Conservation (phyloP, 129 eudicot genomes). For the Flaveria sonorensis region DNA sequence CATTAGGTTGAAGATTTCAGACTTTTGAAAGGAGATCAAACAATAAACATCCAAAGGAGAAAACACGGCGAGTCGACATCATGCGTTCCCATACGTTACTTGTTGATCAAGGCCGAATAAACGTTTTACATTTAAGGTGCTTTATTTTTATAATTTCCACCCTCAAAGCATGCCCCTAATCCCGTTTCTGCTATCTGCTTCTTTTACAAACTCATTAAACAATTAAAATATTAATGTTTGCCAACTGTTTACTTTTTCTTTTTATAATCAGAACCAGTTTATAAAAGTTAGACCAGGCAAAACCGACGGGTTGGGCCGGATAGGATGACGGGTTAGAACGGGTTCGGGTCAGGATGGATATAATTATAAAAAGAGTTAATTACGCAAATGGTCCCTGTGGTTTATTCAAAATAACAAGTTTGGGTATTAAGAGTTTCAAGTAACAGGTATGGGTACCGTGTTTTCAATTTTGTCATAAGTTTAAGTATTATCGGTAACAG, state of each 20-base stretch:
- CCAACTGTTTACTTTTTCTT: not conserved
- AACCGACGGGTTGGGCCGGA: too few species aligned
- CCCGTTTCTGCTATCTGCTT: constrained; percentile 2
- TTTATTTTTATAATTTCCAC: not conserved
- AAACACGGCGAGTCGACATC: constrained; percentile 27
- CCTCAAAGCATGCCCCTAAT: constrained; percentile 23
- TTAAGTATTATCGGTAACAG: too few species aligned
- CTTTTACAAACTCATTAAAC: not conserved
- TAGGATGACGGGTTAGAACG: too few species aligned
- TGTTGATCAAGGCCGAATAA: not conserved
- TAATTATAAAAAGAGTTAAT: too few species aligned
- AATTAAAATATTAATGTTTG: not conserved
- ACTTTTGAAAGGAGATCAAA: not conserved
- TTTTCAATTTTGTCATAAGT: too few species aligned
- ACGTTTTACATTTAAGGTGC: not conserved
- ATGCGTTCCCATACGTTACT: constrained; percentile 32
- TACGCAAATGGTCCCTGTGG: too few species aligned
- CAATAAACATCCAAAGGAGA: not conserved
- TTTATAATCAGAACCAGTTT: not conserved
- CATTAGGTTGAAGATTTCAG: not conserved
- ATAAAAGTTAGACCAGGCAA: not conserved
- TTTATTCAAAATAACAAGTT: too few species aligned
- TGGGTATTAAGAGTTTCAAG: too few species aligned
- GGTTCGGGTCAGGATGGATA: too few species aligned
- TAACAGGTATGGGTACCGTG: too few species aligned